A percentile compares a stretch with the other conserved stretches of the same genome.
These are phyloP conservation scores for Lepidium didymum DNA, from an alignment of 345 rosid species.

Conservation along the genomic window DNA sequence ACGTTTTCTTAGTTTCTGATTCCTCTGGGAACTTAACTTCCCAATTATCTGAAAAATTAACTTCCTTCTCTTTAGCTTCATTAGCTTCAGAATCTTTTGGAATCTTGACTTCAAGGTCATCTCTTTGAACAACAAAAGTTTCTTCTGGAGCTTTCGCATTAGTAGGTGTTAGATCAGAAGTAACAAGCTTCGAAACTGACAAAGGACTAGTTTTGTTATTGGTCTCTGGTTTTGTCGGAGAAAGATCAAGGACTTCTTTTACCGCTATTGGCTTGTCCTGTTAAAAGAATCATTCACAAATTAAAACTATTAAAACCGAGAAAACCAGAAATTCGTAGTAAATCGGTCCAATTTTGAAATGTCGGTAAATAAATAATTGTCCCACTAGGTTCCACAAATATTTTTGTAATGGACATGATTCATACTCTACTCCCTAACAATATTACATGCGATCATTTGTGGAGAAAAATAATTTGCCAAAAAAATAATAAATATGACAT, in stretches of 20 bases:
- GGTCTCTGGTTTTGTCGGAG: neutral
- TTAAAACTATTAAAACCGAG: neutral
- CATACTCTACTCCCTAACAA: no score
- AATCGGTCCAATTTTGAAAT: neutral
- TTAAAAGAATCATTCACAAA: neutral
- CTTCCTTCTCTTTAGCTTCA: neutral
- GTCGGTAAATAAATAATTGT: no score
- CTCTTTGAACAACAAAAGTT: neutral
- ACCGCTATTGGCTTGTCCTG: neutral
- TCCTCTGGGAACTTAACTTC: slow-evolving; percentile 28
- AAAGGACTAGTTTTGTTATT: neutral
- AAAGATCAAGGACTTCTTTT: neutral
- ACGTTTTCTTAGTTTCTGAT: neutral
- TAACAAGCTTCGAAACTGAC: slow-evolving; percentile 7
- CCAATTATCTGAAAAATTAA: slow-evolving; percentile 13
- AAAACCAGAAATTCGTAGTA: neutral
- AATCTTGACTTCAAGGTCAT: slow-evolving; percentile 18
- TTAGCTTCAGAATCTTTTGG: neutral
- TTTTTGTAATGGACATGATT: no score
- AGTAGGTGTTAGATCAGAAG: neutral
- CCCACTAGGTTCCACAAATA: neutral
- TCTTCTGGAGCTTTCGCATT: slow-evolving; percentile 10
- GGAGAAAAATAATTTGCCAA: no score
- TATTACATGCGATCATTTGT: no score
- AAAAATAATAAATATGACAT: no score